A percentile compares a stretch with the other conserved stretches of the same genome.
Conservation (phyloP, 1,284 basidiomycete genomes). For the Rugosomyces carneus region DNA sequence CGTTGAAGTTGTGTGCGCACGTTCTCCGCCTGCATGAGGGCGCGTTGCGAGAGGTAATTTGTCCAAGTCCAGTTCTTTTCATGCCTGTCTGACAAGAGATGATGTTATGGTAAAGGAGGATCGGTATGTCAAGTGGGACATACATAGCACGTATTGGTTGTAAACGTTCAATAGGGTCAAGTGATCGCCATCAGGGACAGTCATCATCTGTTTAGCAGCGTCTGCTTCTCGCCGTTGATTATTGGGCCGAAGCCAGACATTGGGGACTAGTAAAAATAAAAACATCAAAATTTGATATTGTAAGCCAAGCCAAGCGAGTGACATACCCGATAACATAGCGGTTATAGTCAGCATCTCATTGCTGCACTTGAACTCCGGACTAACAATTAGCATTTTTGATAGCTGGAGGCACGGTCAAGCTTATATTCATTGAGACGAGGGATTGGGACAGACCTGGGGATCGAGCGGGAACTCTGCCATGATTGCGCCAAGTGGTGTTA, state of each 20-base stretch:
- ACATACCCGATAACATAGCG: constrained; percentile 96
- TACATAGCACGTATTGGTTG: no score
- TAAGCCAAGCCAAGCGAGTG: no score
- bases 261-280: no score
- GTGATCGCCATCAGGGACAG: constrained; percentile 97
- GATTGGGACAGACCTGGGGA: no score
- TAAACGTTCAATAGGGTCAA: constrained; percentile 94
- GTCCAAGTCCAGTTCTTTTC: constrained; percentile 92
- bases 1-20: constrained; percentile 95
- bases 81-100: constrained; percentile 44
- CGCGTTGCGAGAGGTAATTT: constrained; percentile 84
- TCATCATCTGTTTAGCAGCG: constrained; percentile 96
- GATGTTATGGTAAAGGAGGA: not conserved
- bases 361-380: constrained; percentile 90
- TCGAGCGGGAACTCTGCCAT: constrained; percentile 99
- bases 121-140: no score
- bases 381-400: constrained; percentile 97
- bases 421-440: no score
- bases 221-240: constrained; percentile 95
- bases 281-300: no score
- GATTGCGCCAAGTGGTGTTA: constrained; percentile 88
- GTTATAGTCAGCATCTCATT: constrained; percentile 97
- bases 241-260: constrained; percentile 94
- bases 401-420: no score
- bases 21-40: constrained; percentile 91